Base-by-base conservation (phyloP, 371 early-diverging fungal genomes). In the Syncephalastrum monosporum region DNA sequence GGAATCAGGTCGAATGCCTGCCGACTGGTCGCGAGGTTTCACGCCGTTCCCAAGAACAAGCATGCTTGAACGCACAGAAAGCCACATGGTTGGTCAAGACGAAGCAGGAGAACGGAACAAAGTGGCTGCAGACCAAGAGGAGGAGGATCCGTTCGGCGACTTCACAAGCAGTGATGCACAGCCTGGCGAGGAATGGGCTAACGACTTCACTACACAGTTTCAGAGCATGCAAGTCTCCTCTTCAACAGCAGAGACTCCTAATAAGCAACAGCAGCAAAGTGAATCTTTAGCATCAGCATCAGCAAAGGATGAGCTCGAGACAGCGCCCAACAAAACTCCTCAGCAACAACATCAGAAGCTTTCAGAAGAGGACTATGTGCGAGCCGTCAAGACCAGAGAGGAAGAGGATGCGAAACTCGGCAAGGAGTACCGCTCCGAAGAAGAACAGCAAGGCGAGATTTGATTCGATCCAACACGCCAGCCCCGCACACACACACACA, bases 131-230 rank as follows among this genome's bases (percentile, higher is more conserved):
- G 25, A 17, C 12, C 16, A 23, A 0, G 57, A 57, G n/a, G 70
- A 71, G 2, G 69, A 74, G 13, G 70, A 75, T 62, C 66, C 68
- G 14, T 75, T 75, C 59, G 70, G 75, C 44, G 75, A 72, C n/a
- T 68, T 71, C 57, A 56, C 67, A 14, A 59, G 61, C 47, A 62
- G 67, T 42, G 61, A 57, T 47, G 47, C 52, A 12, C 48, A 56
- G 19, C 16, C 46, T 17, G 47, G 47, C 42, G 43, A 55, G 19
- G 64, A 59, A 6, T 60, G 54, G 45, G 48, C 42, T 15, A 49
- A 54, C 17, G 50, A 51, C 12, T 61, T 56, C 41, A 41, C 56
- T 38, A 44, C 56, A 4, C 53, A 54, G 12, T 61, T 61, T 56
- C 56, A 58, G 19, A 63, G 47, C 45, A 49, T 53, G 29, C 50